Conservation (phyloP, 306 rosid species). For the Prosopis cineraria region DNA sequence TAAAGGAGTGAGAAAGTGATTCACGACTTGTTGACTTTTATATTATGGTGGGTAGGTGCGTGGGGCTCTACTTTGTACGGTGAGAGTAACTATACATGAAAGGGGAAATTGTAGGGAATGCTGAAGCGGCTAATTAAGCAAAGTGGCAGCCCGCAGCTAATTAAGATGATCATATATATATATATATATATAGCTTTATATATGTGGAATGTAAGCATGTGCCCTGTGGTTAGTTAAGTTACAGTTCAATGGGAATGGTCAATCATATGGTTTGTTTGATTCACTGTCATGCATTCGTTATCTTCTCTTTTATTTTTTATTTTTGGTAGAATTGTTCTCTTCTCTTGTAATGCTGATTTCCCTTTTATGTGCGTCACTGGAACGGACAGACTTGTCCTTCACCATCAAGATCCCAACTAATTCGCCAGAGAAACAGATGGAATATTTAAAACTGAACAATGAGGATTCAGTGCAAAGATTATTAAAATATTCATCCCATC, state of each 20-base stretch:
- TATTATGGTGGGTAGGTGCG: conserved; percentile 31
- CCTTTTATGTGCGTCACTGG: neutral
- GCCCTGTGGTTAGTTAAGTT: conserved; percentile 1
- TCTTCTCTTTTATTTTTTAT: neutral
- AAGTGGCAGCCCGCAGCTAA: conserved; percentile 70
- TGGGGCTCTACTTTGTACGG: conserved; percentile 6
- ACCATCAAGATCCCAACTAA: conserved; percentile 30
- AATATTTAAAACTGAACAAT: neutral
- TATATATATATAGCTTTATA: neutral
- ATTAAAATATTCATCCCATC: neutral
- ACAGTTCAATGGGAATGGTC: conserved; percentile 11
- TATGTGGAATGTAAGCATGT: neutral
- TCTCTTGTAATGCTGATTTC: neutral
- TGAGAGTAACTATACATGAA: neutral
- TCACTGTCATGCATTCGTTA: neutral
- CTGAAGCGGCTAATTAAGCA: conserved; percentile 67
- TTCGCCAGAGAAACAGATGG: conserved; percentile 1
- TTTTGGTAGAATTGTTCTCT: no score
- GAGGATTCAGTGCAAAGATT: conserved; percentile 1
- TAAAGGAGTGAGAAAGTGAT: conserved; percentile 18
- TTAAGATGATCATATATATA: conserved; percentile 30
- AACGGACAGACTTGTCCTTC: neutral
- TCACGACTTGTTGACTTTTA: conserved; percentile 19
- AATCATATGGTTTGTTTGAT: conserved; percentile 32
- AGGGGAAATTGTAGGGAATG: conserved; percentile 39